Conservation (phyloP, 2,329 filamentous ascomycete species). For the Cordyceps pruinosa region DNA sequence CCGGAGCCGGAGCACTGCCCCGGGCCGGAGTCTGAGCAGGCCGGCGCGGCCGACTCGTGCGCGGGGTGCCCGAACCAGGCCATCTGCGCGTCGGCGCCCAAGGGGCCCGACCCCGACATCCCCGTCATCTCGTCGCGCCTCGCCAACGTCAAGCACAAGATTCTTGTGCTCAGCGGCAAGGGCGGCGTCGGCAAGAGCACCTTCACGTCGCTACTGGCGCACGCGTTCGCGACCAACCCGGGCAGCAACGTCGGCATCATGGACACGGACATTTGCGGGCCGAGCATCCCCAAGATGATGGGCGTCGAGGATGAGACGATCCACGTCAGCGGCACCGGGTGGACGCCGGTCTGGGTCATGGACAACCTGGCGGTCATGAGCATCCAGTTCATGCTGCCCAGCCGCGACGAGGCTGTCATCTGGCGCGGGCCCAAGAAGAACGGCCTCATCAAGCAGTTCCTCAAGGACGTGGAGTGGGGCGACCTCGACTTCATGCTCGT, state of each 20-base stretch:
- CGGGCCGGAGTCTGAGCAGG: slow-evolving; percentile 71
- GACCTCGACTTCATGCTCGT: slow-evolving; percentile 88
- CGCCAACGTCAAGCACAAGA: slow-evolving; percentile 77
- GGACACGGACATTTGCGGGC: slow-evolving; percentile 97
- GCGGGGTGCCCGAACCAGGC: slow-evolving; percentile 91
- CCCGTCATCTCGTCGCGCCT: slow-evolving; percentile 80
- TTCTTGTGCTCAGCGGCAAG: slow-evolving; percentile 88
- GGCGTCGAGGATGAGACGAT: slow-evolving; percentile 91
- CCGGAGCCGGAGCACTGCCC: slow-evolving; percentile 97
- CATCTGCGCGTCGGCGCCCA: slow-evolving; percentile 89
- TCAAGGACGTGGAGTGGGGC: slow-evolving; percentile 98
- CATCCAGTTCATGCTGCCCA: slow-evolving; percentile 96
- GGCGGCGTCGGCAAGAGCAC: slow-evolving; percentile 96
- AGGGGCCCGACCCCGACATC: slow-evolving; percentile 92
- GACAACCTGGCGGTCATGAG: slow-evolving; percentile 96
- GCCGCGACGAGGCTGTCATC: slow-evolving; percentile 89
- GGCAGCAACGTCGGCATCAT: slow-evolving; percentile 82
- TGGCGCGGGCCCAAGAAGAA: slow-evolving; percentile 99
- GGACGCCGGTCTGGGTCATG: slow-evolving; percentile 91
- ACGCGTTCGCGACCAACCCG: slow-evolving; percentile 79
- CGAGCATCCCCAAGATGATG: slow-evolving; percentile 98
- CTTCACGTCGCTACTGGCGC: slow-evolving; percentile 79
- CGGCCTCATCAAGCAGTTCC: slow-evolving; percentile 92
- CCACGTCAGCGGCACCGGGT: slow-evolving; percentile 79
- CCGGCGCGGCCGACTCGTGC: slow-evolving; percentile 72